Base-by-base conservation (phyloP, 1,284 basidiomycete genomes). In the Anthracocystis setariae region DNA sequence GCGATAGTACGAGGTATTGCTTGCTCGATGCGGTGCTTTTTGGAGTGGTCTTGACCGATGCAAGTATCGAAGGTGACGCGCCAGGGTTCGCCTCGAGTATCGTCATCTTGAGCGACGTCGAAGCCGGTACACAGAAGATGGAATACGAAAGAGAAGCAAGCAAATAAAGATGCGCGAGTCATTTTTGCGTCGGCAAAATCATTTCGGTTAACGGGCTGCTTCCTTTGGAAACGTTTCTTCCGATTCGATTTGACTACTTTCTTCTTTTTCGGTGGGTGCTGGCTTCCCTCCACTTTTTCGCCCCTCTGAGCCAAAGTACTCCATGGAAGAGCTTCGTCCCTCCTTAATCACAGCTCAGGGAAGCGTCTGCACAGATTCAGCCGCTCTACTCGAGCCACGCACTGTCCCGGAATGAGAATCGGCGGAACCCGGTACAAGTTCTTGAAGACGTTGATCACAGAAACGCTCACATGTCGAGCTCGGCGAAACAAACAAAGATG, bases 181-280 rank as follows among this genome's bases (percentile, higher is more conserved):
- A 42, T 29, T 29, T 29, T 42, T 18, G 8, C 39, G n/a, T 42
- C 8, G 20, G 23, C 8, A 42, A 23, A 37, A 12, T 21, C 32
- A 25, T 25, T 27, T 44, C 42, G 42, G 42, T 21, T 23, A 44
- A 23, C 42, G 27, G 25, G 27, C 5, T 37, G 7, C 21, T 17
- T 42, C 50, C 50, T 25, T 52, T 39, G 20, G 46, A 48, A 38
- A 37, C 39, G 18, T 5, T 4, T 42, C 39, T 42, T 42, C 39
- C 39, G 39, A 20, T 12, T 29, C 29, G n/a, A n/a, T n/a, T n/a
- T n/a, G n/a, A n/a, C n/a, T n/a, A n/a, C n/a, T n/a, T n/a, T n/a
- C n/a, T 29, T 7, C 29, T 29, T 29, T 29, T 29, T 29, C 29
- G 29, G 12, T 29, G 29, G 5, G 29, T 12, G 29, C n/a, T n/a